These are phyloP conservation scores for Pseudoturritis turrita DNA, from an alignment of 345 rosid species.

Conservation along the genomic window DNA sequence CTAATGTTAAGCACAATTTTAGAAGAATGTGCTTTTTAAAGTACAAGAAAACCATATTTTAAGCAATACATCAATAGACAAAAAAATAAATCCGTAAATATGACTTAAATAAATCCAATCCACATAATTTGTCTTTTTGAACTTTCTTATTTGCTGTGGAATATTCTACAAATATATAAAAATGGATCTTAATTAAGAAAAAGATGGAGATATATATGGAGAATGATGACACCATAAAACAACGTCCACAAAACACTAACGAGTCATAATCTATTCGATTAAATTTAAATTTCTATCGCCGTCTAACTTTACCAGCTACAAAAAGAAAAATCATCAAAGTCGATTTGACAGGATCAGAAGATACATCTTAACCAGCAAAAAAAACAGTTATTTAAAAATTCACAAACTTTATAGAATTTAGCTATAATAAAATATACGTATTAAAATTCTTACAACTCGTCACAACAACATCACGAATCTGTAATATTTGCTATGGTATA, in stretches of 20 bases:
- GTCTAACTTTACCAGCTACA: conserved; percentile 11
- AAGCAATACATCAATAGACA: conserved; percentile 1
- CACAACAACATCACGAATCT: conserved; percentile 9
- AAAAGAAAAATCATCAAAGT: conserved; percentile 17
- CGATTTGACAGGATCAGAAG: conserved; percentile 17
- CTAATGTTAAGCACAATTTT: background rate
- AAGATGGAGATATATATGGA: conserved; percentile 18
- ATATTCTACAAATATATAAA: background rate
- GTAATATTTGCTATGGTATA: conserved; percentile 27
- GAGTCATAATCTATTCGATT: conserved; percentile 15
- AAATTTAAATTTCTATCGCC: conserved; percentile 9
- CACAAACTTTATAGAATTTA: background rate
- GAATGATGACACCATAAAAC: conserved; percentile 14
- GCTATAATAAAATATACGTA: conserved; percentile 1
- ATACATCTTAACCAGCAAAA: conserved; percentile 16
- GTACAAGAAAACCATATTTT: background rate
- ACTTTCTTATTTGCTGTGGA: background rate
- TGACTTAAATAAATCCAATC: background rate
- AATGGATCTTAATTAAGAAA: background rate
- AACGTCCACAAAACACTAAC: conserved; percentile 25
- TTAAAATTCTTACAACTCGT: conserved; percentile 6
- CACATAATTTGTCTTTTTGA: background rate
- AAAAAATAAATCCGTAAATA: background rate
- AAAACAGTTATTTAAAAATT: background rate
- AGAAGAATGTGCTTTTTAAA: background rate